phyloP scores from a whole-genome alignment of 306 rosid species.

The Pachyrhizus erosus region DNA sequence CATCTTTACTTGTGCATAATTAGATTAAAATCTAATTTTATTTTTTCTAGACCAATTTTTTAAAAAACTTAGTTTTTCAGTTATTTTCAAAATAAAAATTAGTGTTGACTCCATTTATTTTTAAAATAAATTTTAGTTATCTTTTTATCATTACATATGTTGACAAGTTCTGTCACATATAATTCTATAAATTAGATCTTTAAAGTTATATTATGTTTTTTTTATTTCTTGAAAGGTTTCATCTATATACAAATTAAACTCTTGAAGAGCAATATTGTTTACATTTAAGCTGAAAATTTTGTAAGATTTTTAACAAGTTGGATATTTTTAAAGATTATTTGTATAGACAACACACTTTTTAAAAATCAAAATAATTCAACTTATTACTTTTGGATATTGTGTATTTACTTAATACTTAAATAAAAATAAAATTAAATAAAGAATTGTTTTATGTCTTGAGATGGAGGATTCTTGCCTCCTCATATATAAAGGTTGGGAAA shows the following conservation, averaged over 20 bases:
- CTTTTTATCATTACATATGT: background rate
- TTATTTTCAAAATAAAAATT: background rate
- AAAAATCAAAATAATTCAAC: background rate
- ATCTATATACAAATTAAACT: no score
- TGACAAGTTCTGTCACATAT: background rate
- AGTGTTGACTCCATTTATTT: background rate
- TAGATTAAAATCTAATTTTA: background rate
- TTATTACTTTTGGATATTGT: background rate
- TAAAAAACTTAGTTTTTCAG: background rate
- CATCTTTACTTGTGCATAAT: background rate
- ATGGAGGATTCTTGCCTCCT: background rate
- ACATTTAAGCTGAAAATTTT: background rate
- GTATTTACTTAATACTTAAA: background rate
- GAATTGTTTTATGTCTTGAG: background rate
- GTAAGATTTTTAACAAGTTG: no score
- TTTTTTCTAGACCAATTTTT: background rate
- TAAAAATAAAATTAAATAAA: background rate
- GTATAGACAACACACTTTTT: background rate
- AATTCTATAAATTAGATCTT: background rate
- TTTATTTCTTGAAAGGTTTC: background rate
- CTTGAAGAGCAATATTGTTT: background rate
- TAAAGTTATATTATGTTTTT: no score
- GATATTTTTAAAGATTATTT: no score
- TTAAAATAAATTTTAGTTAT: background rate
- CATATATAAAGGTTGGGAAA: background rate